Evolutionary conservation across 768 basidiomycete genomes (phyloP), one percentile per base, ranked within the genome.

Genomic region (Boletus reticuloceps): DNA sequence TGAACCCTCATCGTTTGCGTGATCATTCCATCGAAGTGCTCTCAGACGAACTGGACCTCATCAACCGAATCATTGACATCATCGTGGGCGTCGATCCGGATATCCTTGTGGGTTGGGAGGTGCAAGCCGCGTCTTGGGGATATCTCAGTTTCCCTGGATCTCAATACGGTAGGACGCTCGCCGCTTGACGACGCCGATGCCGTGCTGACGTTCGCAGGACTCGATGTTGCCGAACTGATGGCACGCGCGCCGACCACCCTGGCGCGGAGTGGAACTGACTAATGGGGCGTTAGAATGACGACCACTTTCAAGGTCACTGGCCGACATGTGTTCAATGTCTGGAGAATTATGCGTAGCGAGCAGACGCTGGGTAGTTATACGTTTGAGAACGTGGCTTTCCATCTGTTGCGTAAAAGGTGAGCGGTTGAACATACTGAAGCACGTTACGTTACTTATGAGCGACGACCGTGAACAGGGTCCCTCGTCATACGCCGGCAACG

Each of bases 301-400:
- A 88, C 94, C 3, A 90, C 87, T 2, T 88, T 99, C 71, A 86
- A 84, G 58, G 85, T 94, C 38, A 76, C 80, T 20, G 97, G 97
- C 0, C 80, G 97, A 17, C 95, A 99, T 66, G 88, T 96, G 34
- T 76, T 99, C 45, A 97, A 98, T 61, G 72, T 92, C 14, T 98
- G 94, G 94, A 79, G 94, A 52, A 83, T 98, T 98, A 90, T 98
- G 82, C 85, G 93, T 34, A 82, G 84, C 1, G 96, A 98, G 63
- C 82, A 85, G 56, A 84, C 79, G 19, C 72, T 98, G 51, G 81
- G 79, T 36, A 84, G 81, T 55, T 94, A 98, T 70, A 85, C 90
- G 0, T 88, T 98, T 59, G 96, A 98, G 72, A 93, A 95, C 60
- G 86, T 91, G 0, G 90, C 78, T 0, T 94, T 93, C 65, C 85